Conservation (phyloP, 2,329 filamentous ascomycete species). For the Colletotrichum sp. region DNA sequence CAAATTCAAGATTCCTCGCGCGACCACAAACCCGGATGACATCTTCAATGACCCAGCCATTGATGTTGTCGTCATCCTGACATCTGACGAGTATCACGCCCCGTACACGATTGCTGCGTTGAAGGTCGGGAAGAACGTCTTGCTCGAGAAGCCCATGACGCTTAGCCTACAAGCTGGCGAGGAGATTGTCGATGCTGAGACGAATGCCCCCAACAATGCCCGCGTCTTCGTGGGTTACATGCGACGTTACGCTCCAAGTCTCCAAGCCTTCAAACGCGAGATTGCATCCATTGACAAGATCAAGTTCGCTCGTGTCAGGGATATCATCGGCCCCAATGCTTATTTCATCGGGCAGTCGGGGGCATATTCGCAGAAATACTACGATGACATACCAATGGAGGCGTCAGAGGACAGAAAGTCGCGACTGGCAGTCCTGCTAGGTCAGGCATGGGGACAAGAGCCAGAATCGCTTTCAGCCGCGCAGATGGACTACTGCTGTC, state of each 20-base stretch:
- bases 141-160: constrained; percentile 61
- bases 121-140: constrained; percentile 54
- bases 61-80: constrained; percentile 56
- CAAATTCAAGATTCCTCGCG: constrained; percentile 33
- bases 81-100: constrained; percentile 55
- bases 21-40: constrained; percentile 37
- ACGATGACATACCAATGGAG: not conserved
- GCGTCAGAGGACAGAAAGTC: not conserved
- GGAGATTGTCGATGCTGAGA: constrained; percentile 51
- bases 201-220: constrained; percentile 33
- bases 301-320: constrained; percentile 51
- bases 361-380: constrained; percentile 25
- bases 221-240: constrained; percentile 63
- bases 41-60: constrained; percentile 41
- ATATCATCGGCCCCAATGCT: constrained; percentile 27
- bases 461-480: constrained; percentile 33
- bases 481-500: constrained; percentile 38
- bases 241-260: constrained; percentile 56
- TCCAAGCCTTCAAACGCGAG: constrained; percentile 53
- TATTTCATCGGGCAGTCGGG: not conserved
- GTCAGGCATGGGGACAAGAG: not conserved
- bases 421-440: not conserved
- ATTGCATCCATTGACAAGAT: constrained; percentile 51
- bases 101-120: constrained; percentile 51
- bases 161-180: constrained; percentile 47